Base-by-base conservation (phyloP, 2,329 filamentous ascomycete species). In the Trichoderma asperellum region DNA sequence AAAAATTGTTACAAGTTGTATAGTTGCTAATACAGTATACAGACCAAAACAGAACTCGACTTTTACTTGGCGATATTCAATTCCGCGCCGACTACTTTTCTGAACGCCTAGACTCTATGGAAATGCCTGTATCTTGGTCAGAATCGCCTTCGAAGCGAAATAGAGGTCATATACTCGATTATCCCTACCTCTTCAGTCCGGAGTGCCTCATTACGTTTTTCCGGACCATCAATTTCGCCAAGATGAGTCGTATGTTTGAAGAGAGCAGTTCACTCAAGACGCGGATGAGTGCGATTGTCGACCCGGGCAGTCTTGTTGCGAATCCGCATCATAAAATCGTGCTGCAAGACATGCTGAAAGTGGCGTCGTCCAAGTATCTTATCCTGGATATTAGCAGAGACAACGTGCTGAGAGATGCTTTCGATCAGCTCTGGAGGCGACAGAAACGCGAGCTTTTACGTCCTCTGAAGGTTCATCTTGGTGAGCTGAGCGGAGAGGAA, bases 391-490 rank as follows among this genome's bases (percentile, higher is more conserved):
- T 95, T 71, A 81, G 91, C 69, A 83, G 93, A 72, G 81, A 91
- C 53, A 83, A 90, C 75, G 84, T 94, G 27, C 81, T 96, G 27
- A 79, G 86, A 68, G 89, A 97, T 82, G 87, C 92, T 0, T 91
- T 97, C 71, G 90, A 97, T 77, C 93, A 97, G 76, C 83, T 99
- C 2, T 97, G 95, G 93, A 89, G 92, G 66, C 88, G 94, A 43
- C 91, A 97, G 78, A 88, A 89, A 75, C 86, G 92, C 43, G 93
- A 97, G 80, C 83, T 98, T 3, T 83, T 95, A 75, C 88, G 93
- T 32, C 96, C 96, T 0, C 81, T 99, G 40, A 97, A 97, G 75
- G 91, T 99, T 10, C 90, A 93, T 62, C 87, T 98, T 69, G 94
- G 94, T 4, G 91, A 93, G 76, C 90, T 93, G 40, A 85, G 85